Evolutionary conservation across 2,329 filamentous ascomycete species (phyloP).

Genomic region (Colletotrichum somersetense): DNA sequence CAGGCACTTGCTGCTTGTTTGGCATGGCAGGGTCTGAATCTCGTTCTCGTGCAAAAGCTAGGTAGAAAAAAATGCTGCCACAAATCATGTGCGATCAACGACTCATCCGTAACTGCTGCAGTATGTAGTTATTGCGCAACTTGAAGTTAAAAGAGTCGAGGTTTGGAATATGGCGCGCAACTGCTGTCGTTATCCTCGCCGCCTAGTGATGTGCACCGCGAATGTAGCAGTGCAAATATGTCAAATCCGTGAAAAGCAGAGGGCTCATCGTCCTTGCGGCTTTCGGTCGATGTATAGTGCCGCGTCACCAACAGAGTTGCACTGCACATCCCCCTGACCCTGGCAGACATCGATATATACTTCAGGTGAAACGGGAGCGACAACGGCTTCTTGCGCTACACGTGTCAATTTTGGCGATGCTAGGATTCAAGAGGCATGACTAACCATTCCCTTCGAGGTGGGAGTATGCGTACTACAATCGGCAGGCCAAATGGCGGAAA

Average conservation of each 20-base stretch:
- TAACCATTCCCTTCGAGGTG: not conserved
- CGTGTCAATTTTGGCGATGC: not conserved
- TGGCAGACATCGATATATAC: not conserved
- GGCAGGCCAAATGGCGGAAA: not conserved
- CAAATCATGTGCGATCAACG: not conserved
- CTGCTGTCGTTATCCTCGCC: not conserved
- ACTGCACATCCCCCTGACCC: not conserved
- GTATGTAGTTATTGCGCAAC: not conserved
- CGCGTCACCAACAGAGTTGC: not conserved
- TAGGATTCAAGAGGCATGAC: not conserved
- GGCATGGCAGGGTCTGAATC: not conserved
- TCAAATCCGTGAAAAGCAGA: not conserved
- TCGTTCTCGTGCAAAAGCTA: not conserved
- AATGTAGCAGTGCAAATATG: not conserved
- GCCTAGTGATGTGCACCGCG: not conserved
- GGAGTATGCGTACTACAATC: not conserved
- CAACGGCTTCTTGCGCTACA: not conserved
- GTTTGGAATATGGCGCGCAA: not conserved
- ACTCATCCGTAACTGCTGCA: not conserved
- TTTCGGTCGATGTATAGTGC: not conserved
- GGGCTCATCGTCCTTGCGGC: not conserved
- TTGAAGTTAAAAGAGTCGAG: not conserved
- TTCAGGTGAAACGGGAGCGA: not conserved
- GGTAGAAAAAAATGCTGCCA: not conserved
- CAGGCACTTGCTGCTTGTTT: not conserved